Conservation (phyloP, 805 yeast genomes). For the Yarrowia hollandica region DNA sequence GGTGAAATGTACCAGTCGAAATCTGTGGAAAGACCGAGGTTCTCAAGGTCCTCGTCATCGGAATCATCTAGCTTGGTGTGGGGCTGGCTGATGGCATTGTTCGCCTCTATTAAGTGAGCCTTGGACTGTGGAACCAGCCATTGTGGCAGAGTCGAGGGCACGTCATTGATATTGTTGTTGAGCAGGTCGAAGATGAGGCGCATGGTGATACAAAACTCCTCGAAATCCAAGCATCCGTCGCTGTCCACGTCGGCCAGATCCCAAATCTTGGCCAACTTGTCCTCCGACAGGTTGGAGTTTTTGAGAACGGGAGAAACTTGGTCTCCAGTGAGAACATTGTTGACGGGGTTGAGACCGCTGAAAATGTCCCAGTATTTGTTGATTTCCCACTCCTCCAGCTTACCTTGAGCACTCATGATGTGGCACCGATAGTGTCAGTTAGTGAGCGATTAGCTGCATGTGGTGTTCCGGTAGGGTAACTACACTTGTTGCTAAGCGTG, state of each 20-base stretch:
- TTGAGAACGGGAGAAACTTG: constrained; percentile 82
- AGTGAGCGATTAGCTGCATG: constrained; percentile 26
- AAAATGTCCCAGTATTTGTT: constrained; percentile 98
- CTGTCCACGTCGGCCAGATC: constrained; percentile 82
- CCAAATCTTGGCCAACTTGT: constrained; percentile 84
- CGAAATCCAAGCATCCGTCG: constrained; percentile 91
- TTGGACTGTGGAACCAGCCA: constrained; percentile 94
- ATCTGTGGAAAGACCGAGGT: constrained; percentile 60
- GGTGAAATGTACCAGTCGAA: constrained; percentile 98
- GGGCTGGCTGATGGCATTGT: constrained; percentile 51
- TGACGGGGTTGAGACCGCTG: constrained; percentile 79
- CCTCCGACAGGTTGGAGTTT: constrained; percentile 79
- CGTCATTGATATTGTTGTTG: constrained; percentile 59
- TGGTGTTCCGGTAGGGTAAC: constrained; percentile 21
- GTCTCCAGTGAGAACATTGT: constrained; percentile 79
- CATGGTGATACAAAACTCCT: constrained; percentile 98
- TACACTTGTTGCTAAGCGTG: neutral
- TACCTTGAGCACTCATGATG: constrained; percentile 29
- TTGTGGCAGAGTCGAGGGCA: constrained; percentile 77
- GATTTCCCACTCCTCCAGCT: constrained; percentile 91
- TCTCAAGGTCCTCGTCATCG: constrained; percentile 58
- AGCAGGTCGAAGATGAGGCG: constrained; percentile 88
- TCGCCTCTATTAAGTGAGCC: constrained; percentile 81
- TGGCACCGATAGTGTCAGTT: constrained; percentile 25
- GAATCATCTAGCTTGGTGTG: constrained; percentile 31